Evolutionary conservation across 306 rosid genomes (phyloP).

Genomic region (Morella rubra): DNA sequence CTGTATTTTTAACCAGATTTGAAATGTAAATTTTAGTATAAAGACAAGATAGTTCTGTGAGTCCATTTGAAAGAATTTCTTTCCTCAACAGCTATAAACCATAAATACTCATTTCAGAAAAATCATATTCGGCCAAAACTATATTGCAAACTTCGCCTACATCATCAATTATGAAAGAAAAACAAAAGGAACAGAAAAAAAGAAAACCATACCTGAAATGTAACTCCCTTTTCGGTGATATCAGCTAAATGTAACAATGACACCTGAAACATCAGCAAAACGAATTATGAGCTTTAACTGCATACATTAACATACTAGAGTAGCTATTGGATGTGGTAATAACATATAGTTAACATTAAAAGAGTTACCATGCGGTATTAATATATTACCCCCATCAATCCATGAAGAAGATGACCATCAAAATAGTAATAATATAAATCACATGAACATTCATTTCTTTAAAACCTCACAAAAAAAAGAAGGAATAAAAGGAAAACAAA

Average conservation of each 20-base stretch:
- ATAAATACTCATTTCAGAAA: no score
- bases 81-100: not conserved
- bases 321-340: not conserved
- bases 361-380: not conserved
- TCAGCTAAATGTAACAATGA: constrained; percentile 96
- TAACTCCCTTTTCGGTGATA: constrained; percentile 94
- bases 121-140: no score
- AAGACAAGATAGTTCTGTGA: not conserved
- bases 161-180: not conserved
- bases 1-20: not conserved
- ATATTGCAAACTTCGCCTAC: constrained; percentile 6
- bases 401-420: no score
- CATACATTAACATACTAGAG: not conserved
- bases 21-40: not conserved
- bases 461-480: no score
- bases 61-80: not conserved
- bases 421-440: no score
- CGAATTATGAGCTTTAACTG: constrained; percentile 21
- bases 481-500: no score
- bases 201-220: constrained; percentile 74
- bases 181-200: not conserved
- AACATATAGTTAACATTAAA: not conserved
- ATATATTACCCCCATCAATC: no score
- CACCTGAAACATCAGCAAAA: constrained; percentile 53
- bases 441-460: no score